Evolutionary conservation across 352 stramenopile genomes (phyloP).

Genomic region (Pythium phragmiticola): DNA sequence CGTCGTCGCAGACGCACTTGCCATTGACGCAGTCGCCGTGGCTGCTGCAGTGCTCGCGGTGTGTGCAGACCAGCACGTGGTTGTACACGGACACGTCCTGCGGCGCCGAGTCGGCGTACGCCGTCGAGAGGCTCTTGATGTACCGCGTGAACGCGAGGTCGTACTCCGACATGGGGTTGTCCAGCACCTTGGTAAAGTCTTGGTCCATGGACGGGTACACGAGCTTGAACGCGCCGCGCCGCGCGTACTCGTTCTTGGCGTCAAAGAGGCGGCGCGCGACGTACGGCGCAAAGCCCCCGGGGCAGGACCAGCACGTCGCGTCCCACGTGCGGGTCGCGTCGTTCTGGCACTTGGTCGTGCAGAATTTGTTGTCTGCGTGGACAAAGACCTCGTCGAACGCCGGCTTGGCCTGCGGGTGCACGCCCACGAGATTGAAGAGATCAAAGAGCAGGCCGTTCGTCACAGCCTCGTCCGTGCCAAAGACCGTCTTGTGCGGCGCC

Average conservation of each 20-base stretch:
- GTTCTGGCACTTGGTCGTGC: slow-evolving; percentile 60
- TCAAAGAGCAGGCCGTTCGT: slow-evolving; percentile 67
- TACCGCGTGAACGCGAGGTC: slow-evolving; percentile 74
- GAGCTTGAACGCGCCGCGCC: slow-evolving; percentile 67
- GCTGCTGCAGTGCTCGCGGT: slow-evolving; percentile 79
- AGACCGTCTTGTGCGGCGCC: slow-evolving; percentile 38
- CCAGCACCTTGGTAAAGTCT: slow-evolving; percentile 56
- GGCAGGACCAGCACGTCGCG: slow-evolving; percentile 70
- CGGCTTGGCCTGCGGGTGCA: slow-evolving; percentile 56
- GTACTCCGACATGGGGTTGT: slow-evolving; percentile 54
- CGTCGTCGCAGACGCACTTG: slow-evolving; percentile 63
- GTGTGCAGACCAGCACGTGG: slow-evolving; percentile 55
- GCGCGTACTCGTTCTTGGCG: slow-evolving; percentile 58
- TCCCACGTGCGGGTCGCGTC: slow-evolving; percentile 61
- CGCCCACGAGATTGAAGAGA: slow-evolving; percentile 64
- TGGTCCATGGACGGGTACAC: slow-evolving; percentile 64
- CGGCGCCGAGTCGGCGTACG: slow-evolving; percentile 35
- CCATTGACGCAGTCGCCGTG: slow-evolving; percentile 84
- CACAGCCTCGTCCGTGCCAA: slow-evolving; percentile 69
- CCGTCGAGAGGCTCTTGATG: slow-evolving; percentile 59
- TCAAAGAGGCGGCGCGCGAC: slow-evolving; percentile 59
- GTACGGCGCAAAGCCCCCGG: slow-evolving; percentile 65
- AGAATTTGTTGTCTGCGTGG: slow-evolving; percentile 44
- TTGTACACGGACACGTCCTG: slow-evolving; percentile 40
- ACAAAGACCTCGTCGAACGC: slow-evolving; percentile 67